A percentile compares a stretch with the other conserved stretches of the same genome.
These are phyloP conservation scores for Pleurotus platypus DNA, from an alignment of 768 basidiomycete genomes.

Conservation along the genomic window DNA sequence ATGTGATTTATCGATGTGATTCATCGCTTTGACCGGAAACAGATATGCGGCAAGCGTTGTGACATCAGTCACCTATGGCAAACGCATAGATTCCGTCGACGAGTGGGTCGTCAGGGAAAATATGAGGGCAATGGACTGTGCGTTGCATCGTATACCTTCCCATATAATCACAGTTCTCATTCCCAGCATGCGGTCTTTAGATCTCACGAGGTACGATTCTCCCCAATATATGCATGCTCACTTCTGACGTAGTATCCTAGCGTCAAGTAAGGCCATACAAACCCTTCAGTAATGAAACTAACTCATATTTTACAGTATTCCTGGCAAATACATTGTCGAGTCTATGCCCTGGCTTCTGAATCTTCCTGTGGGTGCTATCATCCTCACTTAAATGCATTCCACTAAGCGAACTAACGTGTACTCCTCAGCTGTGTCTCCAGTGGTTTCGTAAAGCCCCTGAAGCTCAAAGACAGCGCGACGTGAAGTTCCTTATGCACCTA, in stretches of 20 bases:
- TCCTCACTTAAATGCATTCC: neutral
- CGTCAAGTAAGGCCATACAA: constrained; percentile 13
- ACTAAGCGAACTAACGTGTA: neutral
- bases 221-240: neutral
- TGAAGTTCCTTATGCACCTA: constrained; percentile 33
- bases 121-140: constrained; percentile 39
- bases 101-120: constrained; percentile 48
- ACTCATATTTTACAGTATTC: constrained; percentile 27
- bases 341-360: constrained; percentile 44
- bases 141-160: constrained; percentile 10
- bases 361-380: constrained; percentile 29
- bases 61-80: constrained; percentile 39
- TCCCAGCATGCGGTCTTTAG: neutral
- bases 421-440: constrained; percentile 29
- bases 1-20: neutral
- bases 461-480: constrained; percentile 30
- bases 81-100: constrained; percentile 37
- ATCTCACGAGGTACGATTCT: constrained; percentile 17
- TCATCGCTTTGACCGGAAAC: neutral
- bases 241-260: neutral
- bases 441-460: constrained; percentile 43
- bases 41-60: constrained; percentile 45
- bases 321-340: constrained; percentile 46
- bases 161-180: neutral
- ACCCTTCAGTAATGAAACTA: constrained; percentile 1